Evolutionary conservation across 371 early-diverging fungal species (phyloP), one percentile per base, ranked within the genome.

Genomic region (Parasitella parasitica): DNA sequence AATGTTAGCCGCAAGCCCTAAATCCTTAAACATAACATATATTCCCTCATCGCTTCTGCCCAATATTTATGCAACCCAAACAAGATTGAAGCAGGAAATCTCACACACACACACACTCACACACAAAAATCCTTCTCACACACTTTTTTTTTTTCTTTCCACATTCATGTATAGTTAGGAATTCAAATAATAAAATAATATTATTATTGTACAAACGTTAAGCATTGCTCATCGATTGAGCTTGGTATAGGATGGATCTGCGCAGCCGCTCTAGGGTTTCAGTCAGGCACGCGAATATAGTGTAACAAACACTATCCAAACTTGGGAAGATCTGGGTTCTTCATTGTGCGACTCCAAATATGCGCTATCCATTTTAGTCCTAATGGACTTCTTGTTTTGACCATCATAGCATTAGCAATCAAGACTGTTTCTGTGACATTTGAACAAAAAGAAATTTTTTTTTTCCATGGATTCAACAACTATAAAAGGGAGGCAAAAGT

Each of bases 1-100:
- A 73, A 76, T 38, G 53, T 71, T 38, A 67, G 48, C 48, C 72
- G 69, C 48, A 46, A 51, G 26, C 66, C 69, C 28, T 72, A 69
- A 64, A 49, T 12, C 20, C 16, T 24, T 62, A n/a, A n/a, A n/a
- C n/a, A n/a, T n/a, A n/a, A n/a, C n/a, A n/a, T n/a, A n/a, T n/a
- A 61, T 61, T 54, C 61, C 61, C 50, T 34, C 15, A n/a, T 20
- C 6, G 35, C 11, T 9, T 20, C 22, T 43, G 11, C 39, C 4
- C 30, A 50, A n/a, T 27, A 30, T 50, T 50, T 50, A 50, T 50
- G 51, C 30, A 15, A 28, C 27, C n/a, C 15, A 3, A 6, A 12
- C 22, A 46, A 24, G 46, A 46, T 24, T 24, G 24, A 46, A n/a
- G n/a, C n/a, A n/a, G n/a, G n/a, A 46, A 11, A 46, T 27, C n/a